These are phyloP conservation scores for Diaporthe amygdali DNA, from an alignment of 2,329 filamentous ascomycete species.

Conservation along the genomic window DNA sequence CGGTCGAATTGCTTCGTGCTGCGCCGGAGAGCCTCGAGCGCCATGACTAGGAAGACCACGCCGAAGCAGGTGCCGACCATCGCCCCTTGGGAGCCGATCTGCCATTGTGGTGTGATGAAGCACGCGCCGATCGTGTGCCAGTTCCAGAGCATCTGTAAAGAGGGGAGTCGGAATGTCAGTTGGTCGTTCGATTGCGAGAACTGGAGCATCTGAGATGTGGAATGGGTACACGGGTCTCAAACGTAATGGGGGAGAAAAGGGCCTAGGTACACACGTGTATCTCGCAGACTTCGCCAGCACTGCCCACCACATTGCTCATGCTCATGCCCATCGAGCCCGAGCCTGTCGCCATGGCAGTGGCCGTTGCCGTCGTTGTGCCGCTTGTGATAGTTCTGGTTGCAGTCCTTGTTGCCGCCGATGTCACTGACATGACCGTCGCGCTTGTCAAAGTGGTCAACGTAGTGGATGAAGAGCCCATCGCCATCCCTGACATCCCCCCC, in stretches of 20 bases:
- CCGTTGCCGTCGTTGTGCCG: not conserved
- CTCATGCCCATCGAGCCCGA: conserved; percentile 14
- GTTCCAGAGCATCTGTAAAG: conserved; percentile 50
- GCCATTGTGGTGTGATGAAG: conserved; percentile 75
- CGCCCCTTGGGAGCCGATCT: conserved; percentile 70
- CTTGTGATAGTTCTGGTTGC: too few species aligned
- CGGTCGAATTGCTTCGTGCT: conserved; percentile 75
- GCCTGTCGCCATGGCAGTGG: not conserved
- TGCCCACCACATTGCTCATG: not conserved
- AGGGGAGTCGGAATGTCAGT: not conserved
- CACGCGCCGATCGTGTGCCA: conserved; percentile 48
- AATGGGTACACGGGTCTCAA: too few species aligned
- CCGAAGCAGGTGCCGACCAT: conserved; percentile 84
- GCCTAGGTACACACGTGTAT: not conserved
- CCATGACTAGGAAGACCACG: conserved; percentile 74
- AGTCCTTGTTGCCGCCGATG: not conserved
- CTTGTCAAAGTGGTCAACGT: not conserved
- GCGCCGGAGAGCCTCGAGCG: conserved; percentile 75
- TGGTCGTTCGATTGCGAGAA: too few species aligned
- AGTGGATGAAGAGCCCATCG: not conserved
- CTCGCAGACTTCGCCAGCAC: conserved; percentile 8
- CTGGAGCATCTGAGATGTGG: fast-evolving
- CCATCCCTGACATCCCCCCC: not conserved
- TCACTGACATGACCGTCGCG: not conserved
- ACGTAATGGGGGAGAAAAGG: not conserved